These are phyloP conservation scores for Metschnikowia picachoensis DNA, from an alignment of 805 yeast genomes.

Conservation along the genomic window DNA sequence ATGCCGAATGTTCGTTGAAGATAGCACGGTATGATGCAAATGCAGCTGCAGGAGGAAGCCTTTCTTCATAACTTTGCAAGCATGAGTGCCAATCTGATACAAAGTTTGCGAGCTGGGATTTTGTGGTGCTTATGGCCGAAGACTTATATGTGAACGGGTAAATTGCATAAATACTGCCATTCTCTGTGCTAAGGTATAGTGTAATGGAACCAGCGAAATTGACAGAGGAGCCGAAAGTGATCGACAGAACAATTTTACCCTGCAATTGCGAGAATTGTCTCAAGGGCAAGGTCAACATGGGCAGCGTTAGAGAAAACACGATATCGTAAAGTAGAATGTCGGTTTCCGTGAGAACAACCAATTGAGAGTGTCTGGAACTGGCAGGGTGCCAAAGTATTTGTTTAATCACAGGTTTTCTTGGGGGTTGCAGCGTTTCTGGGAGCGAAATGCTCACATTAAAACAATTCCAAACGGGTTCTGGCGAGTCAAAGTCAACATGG, in stretches of 20 bases:
- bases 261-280: conserved; percentile 4
- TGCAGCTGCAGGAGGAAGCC: conserved; percentile 12
- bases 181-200: conserved; percentile 11
- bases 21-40: conserved; percentile 5
- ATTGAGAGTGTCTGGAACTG: conserved; percentile 10
- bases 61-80: neutral
- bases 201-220: conserved; percentile 15
- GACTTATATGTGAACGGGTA: conserved; percentile 12
- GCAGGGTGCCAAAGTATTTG: conserved; percentile 17
- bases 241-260: conserved; percentile 8
- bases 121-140: conserved; percentile 8
- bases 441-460: conserved; percentile 1
- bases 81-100: conserved; percentile 10
- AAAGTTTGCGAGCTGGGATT: conserved; percentile 7
- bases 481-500: neutral
- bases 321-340: conserved; percentile 14
- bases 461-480: conserved; percentile 5
- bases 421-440: neutral
- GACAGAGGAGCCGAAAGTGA: conserved; percentile 15
- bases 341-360: conserved; percentile 13
- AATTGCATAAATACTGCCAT: conserved; percentile 12
- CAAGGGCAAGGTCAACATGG: conserved; percentile 8
- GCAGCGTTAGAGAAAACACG: conserved; percentile 9
- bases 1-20: conserved; percentile 5
- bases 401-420: neutral